Evolutionary conservation across 1,284 basidiomycete species (phyloP), one percentile per base, ranked within the genome.

Genomic region (Cutaneotrichosporon arboriforme): DNA sequence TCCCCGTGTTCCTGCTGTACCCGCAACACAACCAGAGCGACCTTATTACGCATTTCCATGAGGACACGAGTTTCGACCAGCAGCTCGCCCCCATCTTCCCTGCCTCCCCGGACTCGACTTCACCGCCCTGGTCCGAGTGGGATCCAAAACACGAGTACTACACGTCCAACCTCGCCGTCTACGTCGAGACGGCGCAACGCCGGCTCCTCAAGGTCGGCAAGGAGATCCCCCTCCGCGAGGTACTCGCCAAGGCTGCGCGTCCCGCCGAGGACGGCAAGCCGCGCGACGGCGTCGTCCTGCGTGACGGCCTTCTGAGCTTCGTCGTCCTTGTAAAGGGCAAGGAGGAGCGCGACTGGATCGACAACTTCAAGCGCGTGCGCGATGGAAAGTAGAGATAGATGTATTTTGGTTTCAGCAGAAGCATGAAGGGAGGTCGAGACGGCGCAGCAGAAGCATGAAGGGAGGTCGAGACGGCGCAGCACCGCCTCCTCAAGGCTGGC

Each of bases 1-100:
- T 96, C 67, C 92, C 94, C 4, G 84, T 88, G 18, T 88, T 96
- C 76, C 85, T 97, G 72, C 80, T 97, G 56, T 97, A 97, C 72
- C 96, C 96, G 2, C 85, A 90, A 72, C 80, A 93, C 65, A 82
- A 85, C 26, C 89, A 84, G 21, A 88, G 90, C 45, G 93, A 99
- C 75, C 80, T 93, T 54, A 88, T 97, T 62, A 80, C 86, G 13
- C 80, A 86, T 52, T 97, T 92, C 76, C 81, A 86, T 64, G 92
- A 97, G 72, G 82, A 87, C 60, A 86, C 88, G 1, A 81, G 89
- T 1, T 88, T 98, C 67, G 79, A 81, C 8, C 82, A 83, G 36
- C 88, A 96, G 63, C 78, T 97, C 8, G 79, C 80, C 14, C 77
- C 79, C 52, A 93, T 93, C 84, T 96, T 94, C 76, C 90, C 86